These are phyloP conservation scores for Yamadazyma ubonensis DNA, from an alignment of 805 yeast genomes.

Conservation along the genomic window DNA sequence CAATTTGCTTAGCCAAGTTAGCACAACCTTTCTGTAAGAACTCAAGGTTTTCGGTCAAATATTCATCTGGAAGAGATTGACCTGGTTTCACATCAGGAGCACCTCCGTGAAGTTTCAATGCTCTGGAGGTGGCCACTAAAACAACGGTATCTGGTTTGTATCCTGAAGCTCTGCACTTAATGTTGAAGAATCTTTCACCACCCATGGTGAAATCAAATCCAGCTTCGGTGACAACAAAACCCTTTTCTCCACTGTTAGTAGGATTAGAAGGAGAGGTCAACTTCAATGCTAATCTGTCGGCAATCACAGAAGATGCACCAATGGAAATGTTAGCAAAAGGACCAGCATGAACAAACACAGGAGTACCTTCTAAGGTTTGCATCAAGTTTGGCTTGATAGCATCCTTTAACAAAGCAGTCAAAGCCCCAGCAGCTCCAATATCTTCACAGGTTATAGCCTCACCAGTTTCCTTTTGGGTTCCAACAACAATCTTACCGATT, in stretches of 20 bases:
- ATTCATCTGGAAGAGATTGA: conserved; percentile 76
- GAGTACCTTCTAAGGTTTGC: conserved; percentile 98
- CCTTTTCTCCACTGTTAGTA: conserved; percentile 49
- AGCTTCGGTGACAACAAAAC: conserved; percentile 95
- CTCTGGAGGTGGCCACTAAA: conserved; percentile 93
- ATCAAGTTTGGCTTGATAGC: conserved; percentile 94
- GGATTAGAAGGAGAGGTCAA: conserved; percentile 58
- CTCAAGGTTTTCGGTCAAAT: conserved; percentile 77
- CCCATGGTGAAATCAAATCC: conserved; percentile 99
- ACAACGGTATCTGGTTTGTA: conserved; percentile 86
- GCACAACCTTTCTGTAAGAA: conserved; percentile 76
- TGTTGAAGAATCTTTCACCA: conserved; percentile 94
- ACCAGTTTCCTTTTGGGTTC: conserved; percentile 64
- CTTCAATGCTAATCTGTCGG: conserved; percentile 90
- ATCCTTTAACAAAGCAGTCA: conserved; percentile 91
- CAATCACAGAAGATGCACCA: conserved; percentile 93
- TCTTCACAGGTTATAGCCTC: conserved; percentile 92
- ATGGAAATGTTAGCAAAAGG: conserved; percentile 97
- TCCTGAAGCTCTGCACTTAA: conserved; percentile 92
- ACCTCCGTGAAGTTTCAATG: conserved; percentile 96
- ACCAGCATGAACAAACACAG: conserved; percentile 96
- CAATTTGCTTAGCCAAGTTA: conserved; percentile 86
- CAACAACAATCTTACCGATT: conserved; percentile 87
- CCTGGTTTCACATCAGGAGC: conserved; percentile 97
- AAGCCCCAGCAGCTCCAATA: conserved; percentile 92